phyloP scores from a whole-genome alignment of 2,329 filamentous ascomycete genomes.

The Cytospora schulzeri region DNA sequence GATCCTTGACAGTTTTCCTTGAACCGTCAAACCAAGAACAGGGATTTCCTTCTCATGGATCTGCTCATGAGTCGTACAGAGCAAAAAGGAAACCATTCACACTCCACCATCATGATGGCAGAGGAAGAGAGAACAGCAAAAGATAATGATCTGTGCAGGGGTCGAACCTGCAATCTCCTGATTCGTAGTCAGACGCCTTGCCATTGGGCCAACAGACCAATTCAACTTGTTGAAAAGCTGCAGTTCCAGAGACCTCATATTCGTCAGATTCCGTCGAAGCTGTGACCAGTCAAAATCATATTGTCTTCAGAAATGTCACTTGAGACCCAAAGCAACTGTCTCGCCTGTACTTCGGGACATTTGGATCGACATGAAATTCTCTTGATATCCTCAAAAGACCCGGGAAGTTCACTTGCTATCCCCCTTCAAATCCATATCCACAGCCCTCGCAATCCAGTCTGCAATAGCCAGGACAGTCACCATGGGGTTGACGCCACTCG shows the following conservation, averaged over 20 bases:
- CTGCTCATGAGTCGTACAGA: too few relatives aligned
- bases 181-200: conserved; percentile 43
- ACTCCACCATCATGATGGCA: too few relatives aligned
- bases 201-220: conserved; percentile 35
- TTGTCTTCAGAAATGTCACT: too few relatives aligned
- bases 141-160: conserved; percentile 36
- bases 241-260: too few relatives aligned
- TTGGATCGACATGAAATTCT: not conserved
- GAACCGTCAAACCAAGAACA: too few relatives aligned
- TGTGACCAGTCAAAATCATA: too few relatives aligned
- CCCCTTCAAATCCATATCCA: conserved; percentile 51
- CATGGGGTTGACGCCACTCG: conserved; percentile 83
- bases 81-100: too few relatives aligned
- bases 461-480: conserved; percentile 73
- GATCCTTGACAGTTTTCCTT: too few relatives aligned
- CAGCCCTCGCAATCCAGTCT: conserved; percentile 63
- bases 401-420: not conserved
- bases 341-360: too few relatives aligned
- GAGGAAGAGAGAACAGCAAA: not conserved
- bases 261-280: too few relatives aligned
- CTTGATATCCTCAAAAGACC: not conserved
- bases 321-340: too few relatives aligned
- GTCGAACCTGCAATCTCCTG: conserved; percentile 43
- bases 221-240: not conserved
- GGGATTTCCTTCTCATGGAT: too few relatives aligned